These are phyloP conservation scores for Aschersonia sp. DNA, from an alignment of 2,329 filamentous ascomycete genomes.

Conservation along the genomic window DNA sequence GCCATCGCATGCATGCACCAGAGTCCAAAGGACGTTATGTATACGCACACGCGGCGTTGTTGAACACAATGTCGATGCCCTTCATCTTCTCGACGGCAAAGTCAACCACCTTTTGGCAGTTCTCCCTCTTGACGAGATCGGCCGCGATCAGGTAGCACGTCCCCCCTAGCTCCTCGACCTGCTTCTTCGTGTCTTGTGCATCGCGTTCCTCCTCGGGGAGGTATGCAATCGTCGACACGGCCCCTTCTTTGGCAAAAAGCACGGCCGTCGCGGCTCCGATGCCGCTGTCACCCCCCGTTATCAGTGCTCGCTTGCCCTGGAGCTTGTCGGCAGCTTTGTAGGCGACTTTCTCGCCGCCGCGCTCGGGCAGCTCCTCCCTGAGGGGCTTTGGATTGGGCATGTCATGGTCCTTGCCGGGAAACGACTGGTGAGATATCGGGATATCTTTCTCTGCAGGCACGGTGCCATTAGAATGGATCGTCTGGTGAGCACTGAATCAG, in stretches of 20 bases:
- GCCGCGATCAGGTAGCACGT: conserved; percentile 50
- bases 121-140: conserved; percentile 49
- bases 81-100: conserved; percentile 51
- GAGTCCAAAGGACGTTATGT: not conserved
- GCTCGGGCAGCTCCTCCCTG: conserved; percentile 2
- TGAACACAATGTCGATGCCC: conserved; percentile 57
- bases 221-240: conserved; percentile 59
- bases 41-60: conserved; percentile 58
- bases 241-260: conserved; percentile 70
- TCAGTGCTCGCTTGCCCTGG: conserved; percentile 58
- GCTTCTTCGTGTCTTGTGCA: conserved; percentile 57
- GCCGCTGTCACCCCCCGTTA: conserved; percentile 51
- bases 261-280: conserved; percentile 46
- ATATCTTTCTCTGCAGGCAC: conserved; percentile 13
- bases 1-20: not conserved
- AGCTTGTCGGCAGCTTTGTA: conserved; percentile 69
- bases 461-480: too few relatives aligned
- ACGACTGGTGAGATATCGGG: conserved; percentile 8
- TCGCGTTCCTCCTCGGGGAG: conserved; percentile 63
- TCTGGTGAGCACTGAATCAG: not conserved
- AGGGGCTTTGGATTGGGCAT: conserved; percentile 7
- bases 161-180: conserved; percentile 51
- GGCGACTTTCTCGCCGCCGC: conserved; percentile 36
- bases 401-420: conserved; percentile 8
- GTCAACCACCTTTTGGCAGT: conserved; percentile 55